Percentiles rank a stretch among this genome's conserved stretches.
These are phyloP conservation scores for Coemansia sp. DNA, from an alignment of 192 early-diverging fungal species.

Conservation along the genomic window DNA sequence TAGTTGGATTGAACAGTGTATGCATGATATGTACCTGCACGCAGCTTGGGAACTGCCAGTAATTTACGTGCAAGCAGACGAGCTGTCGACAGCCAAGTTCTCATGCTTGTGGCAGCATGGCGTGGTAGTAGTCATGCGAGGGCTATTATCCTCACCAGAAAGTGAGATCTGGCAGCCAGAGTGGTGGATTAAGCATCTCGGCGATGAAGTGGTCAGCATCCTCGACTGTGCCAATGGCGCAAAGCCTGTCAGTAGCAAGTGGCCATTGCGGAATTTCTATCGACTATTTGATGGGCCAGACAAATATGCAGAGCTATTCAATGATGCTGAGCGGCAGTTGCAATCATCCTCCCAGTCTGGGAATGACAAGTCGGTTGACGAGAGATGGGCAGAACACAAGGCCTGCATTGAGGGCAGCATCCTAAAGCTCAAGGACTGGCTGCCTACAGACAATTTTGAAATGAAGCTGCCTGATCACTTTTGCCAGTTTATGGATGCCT, in stretches of 20 bases:
- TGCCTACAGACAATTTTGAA: slow-evolving; percentile 59
- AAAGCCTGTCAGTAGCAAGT: slow-evolving; percentile 9
- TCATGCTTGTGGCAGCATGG: slow-evolving; percentile 36
- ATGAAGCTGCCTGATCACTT: slow-evolving; percentile 57
- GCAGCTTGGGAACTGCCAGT: slow-evolving; percentile 32
- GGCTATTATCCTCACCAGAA: slow-evolving; percentile 15
- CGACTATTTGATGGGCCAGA: slow-evolving; percentile 47
- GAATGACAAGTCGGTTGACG: background rate
- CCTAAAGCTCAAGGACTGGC: slow-evolving; percentile 66
- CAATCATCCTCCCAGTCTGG: background rate
- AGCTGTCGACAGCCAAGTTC: slow-evolving; percentile 32
- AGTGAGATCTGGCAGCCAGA: slow-evolving; percentile 26
- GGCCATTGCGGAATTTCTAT: slow-evolving; percentile 55
- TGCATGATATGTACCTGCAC: slow-evolving; percentile 38
- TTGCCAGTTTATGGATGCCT: slow-evolving; percentile 55
- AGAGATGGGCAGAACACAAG: slow-evolving; percentile 23
- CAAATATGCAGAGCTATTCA: slow-evolving; percentile 8
- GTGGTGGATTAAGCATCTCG: slow-evolving; percentile 37
- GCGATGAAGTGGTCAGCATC: slow-evolving; percentile 51
- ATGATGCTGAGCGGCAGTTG: background rate
- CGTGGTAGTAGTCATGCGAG: slow-evolving; percentile 31
- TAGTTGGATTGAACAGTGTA: slow-evolving; percentile 12
- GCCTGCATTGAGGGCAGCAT: slow-evolving; percentile 22
- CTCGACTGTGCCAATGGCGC: slow-evolving; percentile 52
- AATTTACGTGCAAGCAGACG: slow-evolving; percentile 17